These are phyloP conservation scores for Mycena rebaudengoi DNA, from an alignment of 768 basidiomycete species.

Conservation along the genomic window DNA sequence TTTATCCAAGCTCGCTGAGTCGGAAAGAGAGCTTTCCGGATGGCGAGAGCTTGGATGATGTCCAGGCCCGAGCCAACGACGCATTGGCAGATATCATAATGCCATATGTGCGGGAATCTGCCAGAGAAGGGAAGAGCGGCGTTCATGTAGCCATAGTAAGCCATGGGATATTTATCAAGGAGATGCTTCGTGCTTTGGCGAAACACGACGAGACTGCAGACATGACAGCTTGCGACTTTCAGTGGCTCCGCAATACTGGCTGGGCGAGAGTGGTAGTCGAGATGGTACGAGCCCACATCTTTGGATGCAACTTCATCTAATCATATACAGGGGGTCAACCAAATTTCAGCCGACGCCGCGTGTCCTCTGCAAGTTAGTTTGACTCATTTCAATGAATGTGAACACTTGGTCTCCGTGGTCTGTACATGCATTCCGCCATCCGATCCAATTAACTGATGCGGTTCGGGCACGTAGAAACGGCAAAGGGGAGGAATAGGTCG, in stretches of 20 bases:
- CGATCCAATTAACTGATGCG: neutral
- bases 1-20: constrained; percentile 58
- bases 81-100: constrained; percentile 62
- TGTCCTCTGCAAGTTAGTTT: constrained; percentile 52
- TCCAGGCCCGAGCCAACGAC: constrained; percentile 61
- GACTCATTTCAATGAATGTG: constrained; percentile 60
- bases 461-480: constrained; percentile 40
- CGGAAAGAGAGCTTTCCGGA: constrained; percentile 67
- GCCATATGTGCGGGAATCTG: constrained; percentile 59
- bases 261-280: constrained; percentile 68
- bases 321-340: constrained; percentile 21
- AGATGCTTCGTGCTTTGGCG: constrained; percentile 62
- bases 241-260: constrained; percentile 72
- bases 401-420: constrained; percentile 67
- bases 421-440: constrained; percentile 33
- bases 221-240: constrained; percentile 41
- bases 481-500: constrained; percentile 84
- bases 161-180: constrained; percentile 76
- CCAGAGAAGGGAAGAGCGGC: constrained; percentile 44
- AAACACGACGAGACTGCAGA: constrained; percentile 43
- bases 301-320: neutral
- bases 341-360: constrained; percentile 27
- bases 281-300: constrained; percentile 41
- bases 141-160: constrained; percentile 73
- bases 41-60: constrained; percentile 76